Evolutionary conservation across 768 basidiomycete genomes (phyloP), one percentile per base, ranked within the genome.

Genomic region (Lanmaoa rubissima): DNA sequence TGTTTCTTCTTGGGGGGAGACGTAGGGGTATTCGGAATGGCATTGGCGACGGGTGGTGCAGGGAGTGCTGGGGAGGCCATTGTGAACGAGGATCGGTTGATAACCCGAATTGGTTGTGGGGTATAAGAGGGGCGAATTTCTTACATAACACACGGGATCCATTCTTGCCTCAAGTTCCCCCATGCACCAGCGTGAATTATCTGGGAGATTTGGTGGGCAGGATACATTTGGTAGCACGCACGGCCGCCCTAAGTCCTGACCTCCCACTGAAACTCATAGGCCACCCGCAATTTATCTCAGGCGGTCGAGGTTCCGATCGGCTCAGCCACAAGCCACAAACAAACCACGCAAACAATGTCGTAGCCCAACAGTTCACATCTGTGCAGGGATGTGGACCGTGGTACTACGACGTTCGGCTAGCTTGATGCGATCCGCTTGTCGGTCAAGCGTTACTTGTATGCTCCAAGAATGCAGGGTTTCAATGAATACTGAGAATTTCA

Each of bases 1-100:
- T 84, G 72, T 76, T 90, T 90, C 70, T 76, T 78, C 58, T 64
- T 63, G 28, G 40, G 51, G 7, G 49, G n/a, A n/a, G 60, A 51
- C 21, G 50, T 32, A 1, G 62, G 39, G 41, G 50, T 17, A 19
- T 24, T 24, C 21, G 55, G 19, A 10, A 26, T 4, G 13, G 2
- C 66, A 61, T 63, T 55, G 40, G 51, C 8, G 54, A 48, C 43
- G 28, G 65, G 42, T 46, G 45, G 54, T 38, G 34, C n/a, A 36
- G 58, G 47, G 24, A 46, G 48, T 16, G 56, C 7, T 45, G 64
- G 51, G 41, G 60, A 41, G 41, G 63, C 21, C 68, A 67, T 69
- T 10, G 56, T 54, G 54, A 45, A 48, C 39, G 32, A 26, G 38
- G 45, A 35, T 48, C 48, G 36, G 40, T 38, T 24, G 34, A 10